Conservation (phyloP, 805 yeast species). For the Wickerhamia fluorescens region DNA sequence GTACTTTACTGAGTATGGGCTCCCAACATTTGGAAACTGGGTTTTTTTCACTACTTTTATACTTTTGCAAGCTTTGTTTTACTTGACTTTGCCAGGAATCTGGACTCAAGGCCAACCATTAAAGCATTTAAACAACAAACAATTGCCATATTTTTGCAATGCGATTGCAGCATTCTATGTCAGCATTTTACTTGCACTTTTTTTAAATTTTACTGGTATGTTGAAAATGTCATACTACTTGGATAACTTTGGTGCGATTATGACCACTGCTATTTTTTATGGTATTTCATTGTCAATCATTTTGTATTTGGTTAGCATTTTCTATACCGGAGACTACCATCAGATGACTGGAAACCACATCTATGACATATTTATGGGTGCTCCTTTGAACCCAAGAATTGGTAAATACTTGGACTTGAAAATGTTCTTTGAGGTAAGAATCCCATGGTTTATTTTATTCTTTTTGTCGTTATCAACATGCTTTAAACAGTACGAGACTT, state of each 20-base stretch:
- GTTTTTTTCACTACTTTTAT: conserved; percentile 65
- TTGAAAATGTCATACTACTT: conserved; percentile 70
- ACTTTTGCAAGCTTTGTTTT: conserved; percentile 61
- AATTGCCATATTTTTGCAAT: conserved; percentile 88
- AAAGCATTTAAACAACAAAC: conserved; percentile 68
- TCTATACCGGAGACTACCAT: conserved; percentile 68
- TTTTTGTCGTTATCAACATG: conserved; percentile 70
- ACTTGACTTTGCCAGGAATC: conserved; percentile 83
- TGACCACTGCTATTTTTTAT: conserved; percentile 81
- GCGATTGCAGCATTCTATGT: conserved; percentile 81
- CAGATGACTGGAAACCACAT: conserved; percentile 86
- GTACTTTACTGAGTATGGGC: conserved; percentile 43
- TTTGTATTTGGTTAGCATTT: conserved; percentile 63
- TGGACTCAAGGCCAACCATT: conserved; percentile 95
- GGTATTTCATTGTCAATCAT: conserved; percentile 66
- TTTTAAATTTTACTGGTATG: conserved; percentile 65
- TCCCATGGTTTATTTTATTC: conserved; percentile 91
- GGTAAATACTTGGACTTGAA: conserved; percentile 83
- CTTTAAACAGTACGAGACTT: conserved; percentile 70
- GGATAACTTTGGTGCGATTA: conserved; percentile 82
- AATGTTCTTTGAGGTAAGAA: conserved; percentile 95
- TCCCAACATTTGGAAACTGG: conserved; percentile 60
- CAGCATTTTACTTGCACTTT: conserved; percentile 49
- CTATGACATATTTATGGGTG: conserved; percentile 95
- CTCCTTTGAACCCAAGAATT: conserved; percentile 91